These are phyloP conservation scores for Chlamydomonas schloesseri DNA, from an alignment of 139 green algal genomes.

Conservation along the genomic window DNA sequence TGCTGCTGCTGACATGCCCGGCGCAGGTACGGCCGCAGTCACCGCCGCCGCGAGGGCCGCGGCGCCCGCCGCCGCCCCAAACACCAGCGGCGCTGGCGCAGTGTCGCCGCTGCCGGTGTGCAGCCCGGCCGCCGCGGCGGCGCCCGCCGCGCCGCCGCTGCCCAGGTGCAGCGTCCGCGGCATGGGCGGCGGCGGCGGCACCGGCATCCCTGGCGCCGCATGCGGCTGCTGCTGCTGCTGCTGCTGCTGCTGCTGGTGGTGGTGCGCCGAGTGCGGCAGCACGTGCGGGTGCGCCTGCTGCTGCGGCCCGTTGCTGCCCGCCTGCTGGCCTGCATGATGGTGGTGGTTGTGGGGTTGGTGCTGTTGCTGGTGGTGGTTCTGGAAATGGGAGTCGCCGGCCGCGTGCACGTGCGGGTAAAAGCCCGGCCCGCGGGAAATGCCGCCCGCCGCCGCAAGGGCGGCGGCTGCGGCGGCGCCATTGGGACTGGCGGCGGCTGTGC, in stretches of 20 bases:
- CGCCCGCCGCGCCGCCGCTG: not conserved
- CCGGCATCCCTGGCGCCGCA: not conserved
- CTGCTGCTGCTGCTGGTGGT: not conserved
- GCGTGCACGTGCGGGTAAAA: no score
- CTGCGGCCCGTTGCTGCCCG: not conserved
- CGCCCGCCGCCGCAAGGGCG: no score
- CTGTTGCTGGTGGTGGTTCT: not conserved
- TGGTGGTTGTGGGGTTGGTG: not conserved
- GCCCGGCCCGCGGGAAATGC: no score
- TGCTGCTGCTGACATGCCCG: no score
- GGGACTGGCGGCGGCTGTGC: no score
- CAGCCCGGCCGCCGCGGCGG: not conserved
- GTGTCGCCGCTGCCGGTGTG: not conserved
- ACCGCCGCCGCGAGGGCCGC: no score
- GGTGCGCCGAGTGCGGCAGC: no score
- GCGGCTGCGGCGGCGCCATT: not conserved
- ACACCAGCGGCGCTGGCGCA: not conserved
- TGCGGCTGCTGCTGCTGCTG: conserved; percentile 5
- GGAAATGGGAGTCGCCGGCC: no score
- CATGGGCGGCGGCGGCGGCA: not conserved
- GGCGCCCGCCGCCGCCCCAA: no score
- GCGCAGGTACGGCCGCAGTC: no score
- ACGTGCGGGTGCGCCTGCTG: not conserved
- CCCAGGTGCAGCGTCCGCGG: not conserved
- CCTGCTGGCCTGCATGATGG: not conserved